phyloP scores from a whole-genome alignment of 305 asterid species.

The Fraxinus dipetala region DNA sequence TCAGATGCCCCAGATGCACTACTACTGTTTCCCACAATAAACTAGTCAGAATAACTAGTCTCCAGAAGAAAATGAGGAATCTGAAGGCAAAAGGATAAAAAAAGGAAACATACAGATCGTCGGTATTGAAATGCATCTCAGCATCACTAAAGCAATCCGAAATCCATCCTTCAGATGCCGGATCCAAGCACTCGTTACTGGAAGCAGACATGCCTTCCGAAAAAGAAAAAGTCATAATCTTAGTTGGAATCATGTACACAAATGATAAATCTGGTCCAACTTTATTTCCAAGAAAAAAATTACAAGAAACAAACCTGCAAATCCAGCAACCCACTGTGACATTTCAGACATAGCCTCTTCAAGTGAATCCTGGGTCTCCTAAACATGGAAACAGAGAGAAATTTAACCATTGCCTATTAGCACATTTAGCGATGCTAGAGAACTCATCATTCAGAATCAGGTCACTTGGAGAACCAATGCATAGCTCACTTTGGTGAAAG shows the following conservation, averaged over 20 bases:
- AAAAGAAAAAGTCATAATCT: background rate
- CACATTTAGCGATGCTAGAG: background rate
- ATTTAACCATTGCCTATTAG: slow-evolving; percentile 7
- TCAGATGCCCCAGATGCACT: slow-evolving; percentile 45
- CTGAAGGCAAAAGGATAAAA: slow-evolving; percentile 4
- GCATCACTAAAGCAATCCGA: slow-evolving; percentile 69
- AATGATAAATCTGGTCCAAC: background rate
- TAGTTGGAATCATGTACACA: background rate
- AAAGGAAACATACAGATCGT: slow-evolving; percentile 46
- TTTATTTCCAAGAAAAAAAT: slow-evolving; percentile 5
- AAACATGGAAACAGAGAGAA: slow-evolving; percentile 15
- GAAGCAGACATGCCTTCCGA: slow-evolving; percentile 46
- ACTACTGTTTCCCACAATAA: slow-evolving; percentile 31
- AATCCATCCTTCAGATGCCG: slow-evolving; percentile 75
- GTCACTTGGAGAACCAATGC: background rate
- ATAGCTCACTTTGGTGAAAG: background rate
- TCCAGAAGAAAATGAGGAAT: background rate
- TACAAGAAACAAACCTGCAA: slow-evolving; percentile 51
- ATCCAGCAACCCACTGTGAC: slow-evolving; percentile 77
- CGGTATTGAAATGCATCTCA: slow-evolving; percentile 47
- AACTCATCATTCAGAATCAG: background rate
- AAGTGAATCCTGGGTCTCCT: slow-evolving; percentile 61
- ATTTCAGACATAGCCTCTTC: slow-evolving; percentile 51
- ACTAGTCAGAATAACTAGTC: slow-evolving; percentile 18
- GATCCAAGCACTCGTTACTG: slow-evolving; percentile 58